phyloP scores from a whole-genome alignment of 2,329 filamentous ascomycete genomes.

The Graphilbum ipis-grandicollis region DNA sequence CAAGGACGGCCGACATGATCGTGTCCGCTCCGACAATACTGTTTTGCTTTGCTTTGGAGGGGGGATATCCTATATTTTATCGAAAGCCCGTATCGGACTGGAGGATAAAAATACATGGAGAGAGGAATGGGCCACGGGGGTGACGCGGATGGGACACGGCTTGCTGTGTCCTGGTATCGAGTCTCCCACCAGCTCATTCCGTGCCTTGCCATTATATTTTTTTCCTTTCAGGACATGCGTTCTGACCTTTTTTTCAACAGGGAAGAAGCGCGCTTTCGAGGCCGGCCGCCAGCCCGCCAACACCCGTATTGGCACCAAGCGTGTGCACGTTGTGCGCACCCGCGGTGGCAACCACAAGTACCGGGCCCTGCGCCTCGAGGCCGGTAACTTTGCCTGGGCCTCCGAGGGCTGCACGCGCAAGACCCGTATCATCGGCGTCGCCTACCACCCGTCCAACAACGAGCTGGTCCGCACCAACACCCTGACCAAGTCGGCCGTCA shows the following conservation, averaged over 20 bases:
- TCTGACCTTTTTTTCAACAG: conserved; percentile 56
- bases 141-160: no score
- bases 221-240: conserved; percentile 36
- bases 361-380: conserved; percentile 95
- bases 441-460: conserved; percentile 99
- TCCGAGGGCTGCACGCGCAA: conserved; percentile 97
- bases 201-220: not conserved
- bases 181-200: no score
- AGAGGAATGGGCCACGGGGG: not conserved
- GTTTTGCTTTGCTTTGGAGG: conserved; percentile 16
- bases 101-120: conserved; percentile 6
- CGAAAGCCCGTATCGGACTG: conserved; percentile 49
- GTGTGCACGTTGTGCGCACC: conserved; percentile 23
- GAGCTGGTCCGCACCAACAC: conserved; percentile 99
- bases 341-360: conserved; percentile 93
- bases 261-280: conserved; percentile 99
- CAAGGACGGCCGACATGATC: no score
- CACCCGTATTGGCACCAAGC: conserved; percentile 79
- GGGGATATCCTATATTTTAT: conserved; percentile 12
- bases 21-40: no score
- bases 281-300: conserved; percentile 97
- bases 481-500: conserved; percentile 95
- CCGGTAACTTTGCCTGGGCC: conserved; percentile 98
- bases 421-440: conserved; percentile 95
- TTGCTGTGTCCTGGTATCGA: no score